Conservation (phyloP, 257 asterid genomes). For the Solanum sitiens region DNA sequence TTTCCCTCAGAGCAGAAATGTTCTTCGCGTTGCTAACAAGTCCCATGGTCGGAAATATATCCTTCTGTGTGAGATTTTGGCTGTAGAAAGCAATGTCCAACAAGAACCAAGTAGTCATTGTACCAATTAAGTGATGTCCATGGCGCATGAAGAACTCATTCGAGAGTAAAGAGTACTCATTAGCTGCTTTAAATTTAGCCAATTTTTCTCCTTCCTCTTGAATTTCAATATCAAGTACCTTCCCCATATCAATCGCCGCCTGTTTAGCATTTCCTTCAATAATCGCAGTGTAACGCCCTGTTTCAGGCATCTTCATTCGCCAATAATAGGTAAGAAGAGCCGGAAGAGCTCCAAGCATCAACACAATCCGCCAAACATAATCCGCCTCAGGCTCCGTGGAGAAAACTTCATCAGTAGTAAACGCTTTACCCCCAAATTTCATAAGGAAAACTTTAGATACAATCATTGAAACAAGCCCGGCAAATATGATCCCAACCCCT, state of each 20-base stretch:
- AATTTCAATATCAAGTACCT: constrained; percentile 46
- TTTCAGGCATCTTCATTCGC: constrained; percentile 50
- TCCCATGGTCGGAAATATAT: constrained; percentile 26
- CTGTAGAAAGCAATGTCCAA: constrained; percentile 35
- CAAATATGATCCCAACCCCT: constrained; percentile 48
- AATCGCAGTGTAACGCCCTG: constrained; percentile 57
- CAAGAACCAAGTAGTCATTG: constrained; percentile 26
- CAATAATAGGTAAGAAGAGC: constrained; percentile 55
- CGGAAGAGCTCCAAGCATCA: constrained; percentile 68
- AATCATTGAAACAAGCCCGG: constrained; percentile 31
- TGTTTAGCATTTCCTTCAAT: constrained; percentile 55
- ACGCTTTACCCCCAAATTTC: constrained; percentile 24
- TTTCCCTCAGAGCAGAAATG: constrained; percentile 28
- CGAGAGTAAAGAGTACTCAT: constrained; percentile 27
- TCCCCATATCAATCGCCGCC: constrained; percentile 54
- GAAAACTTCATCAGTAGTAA: constrained; percentile 1
- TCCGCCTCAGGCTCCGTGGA: constrained; percentile 49
- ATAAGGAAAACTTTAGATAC: constrained; percentile 26
- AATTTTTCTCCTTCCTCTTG: constrained; percentile 40
- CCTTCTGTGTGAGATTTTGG: constrained; percentile 38
- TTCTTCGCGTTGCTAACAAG: constrained; percentile 12
- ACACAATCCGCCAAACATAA: constrained; percentile 48
- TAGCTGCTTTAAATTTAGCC: neutral
- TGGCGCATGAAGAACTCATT: constrained; percentile 29
- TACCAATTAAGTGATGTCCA: constrained; percentile 32